Evolutionary conservation across 768 basidiomycete genomes (phyloP).

Genomic region (Krasilnikovozyma curviuscula): DNA sequence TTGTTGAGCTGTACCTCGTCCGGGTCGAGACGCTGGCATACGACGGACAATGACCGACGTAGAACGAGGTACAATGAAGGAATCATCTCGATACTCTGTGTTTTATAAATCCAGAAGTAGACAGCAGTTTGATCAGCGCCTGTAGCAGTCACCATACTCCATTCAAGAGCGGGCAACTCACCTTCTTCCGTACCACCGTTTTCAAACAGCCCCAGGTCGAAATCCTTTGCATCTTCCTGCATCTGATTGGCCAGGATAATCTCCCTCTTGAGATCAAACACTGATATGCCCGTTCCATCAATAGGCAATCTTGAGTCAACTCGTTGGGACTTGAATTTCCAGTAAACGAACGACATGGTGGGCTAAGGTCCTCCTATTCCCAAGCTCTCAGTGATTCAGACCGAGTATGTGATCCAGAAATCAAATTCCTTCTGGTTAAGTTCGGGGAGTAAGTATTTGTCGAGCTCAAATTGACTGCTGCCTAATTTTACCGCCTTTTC

Average conservation of each 20-base stretch:
- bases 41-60: slow-evolving; percentile 87
- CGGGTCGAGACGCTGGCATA: slow-evolving; percentile 57
- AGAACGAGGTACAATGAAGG: slow-evolving; percentile 76
- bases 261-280: slow-evolving; percentile 97
- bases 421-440: background rate
- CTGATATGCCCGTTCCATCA: slow-evolving; percentile 95
- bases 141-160: background rate
- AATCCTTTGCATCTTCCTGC: slow-evolving; percentile 66
- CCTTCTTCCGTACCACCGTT: slow-evolving; percentile 76
- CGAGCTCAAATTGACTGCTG: too few relatives aligned
- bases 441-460: background rate
- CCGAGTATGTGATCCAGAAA: background rate
- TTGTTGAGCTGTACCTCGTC: slow-evolving; percentile 61
- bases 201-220: slow-evolving; percentile 79
- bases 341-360: slow-evolving; percentile 65
- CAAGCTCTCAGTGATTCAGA: background rate
- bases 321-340: slow-evolving; percentile 88
- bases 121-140: background rate
- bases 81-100: slow-evolving; percentile 78
- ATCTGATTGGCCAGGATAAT: slow-evolving; percentile 91
- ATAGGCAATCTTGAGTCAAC: slow-evolving; percentile 90
- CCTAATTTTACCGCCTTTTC: too few relatives aligned
- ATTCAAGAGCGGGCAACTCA: slow-evolving; percentile 24
- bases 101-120: background rate
- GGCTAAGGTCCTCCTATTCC: background rate